Conservation (phyloP, 2,329 filamentous ascomycete genomes). For the Teratosphaeria pseudoeucalypti region DNA sequence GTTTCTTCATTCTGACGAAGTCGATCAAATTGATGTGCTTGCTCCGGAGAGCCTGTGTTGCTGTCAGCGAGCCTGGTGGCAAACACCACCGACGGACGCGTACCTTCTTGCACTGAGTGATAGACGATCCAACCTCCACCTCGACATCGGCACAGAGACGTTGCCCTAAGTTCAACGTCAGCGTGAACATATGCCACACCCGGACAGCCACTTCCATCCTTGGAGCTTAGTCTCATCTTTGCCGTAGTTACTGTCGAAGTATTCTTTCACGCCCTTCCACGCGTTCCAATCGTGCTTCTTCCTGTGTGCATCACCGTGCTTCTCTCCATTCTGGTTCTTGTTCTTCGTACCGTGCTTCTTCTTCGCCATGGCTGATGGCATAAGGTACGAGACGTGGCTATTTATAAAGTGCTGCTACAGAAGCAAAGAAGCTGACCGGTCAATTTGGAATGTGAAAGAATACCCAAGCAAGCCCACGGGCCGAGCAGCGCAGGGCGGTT, state of each 20-base stretch:
- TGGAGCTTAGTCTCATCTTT: conserved; percentile 2
- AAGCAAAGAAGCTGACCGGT: no score
- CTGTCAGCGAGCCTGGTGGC: not conserved
- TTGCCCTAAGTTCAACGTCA: conserved; percentile 6
- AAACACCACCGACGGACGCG: not conserved
- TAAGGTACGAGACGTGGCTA: no score
- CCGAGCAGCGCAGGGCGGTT: no score
- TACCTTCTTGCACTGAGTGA: conserved; percentile 15
- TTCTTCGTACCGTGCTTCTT: not conserved
- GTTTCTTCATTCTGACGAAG: conserved; percentile 7
- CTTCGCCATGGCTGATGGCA: not conserved
- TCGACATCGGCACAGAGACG: conserved; percentile 12
- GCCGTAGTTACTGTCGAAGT: conserved; percentile 4
- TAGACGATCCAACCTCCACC: conserved; percentile 3
- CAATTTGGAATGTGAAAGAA: no score
- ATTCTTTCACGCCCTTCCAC: not conserved
- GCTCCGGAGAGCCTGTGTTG: conserved; percentile 6
- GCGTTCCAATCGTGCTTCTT: not conserved
- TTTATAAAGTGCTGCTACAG: no score
- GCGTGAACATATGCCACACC: not conserved
- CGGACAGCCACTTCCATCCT: not conserved
- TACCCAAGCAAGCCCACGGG: no score
- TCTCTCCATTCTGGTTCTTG: no score
- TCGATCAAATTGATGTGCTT: conserved; percentile 13
- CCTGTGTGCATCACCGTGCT: not conserved